Evolutionary conservation across 805 yeast species (phyloP).

Genomic region (Dipodascus albidus): DNA sequence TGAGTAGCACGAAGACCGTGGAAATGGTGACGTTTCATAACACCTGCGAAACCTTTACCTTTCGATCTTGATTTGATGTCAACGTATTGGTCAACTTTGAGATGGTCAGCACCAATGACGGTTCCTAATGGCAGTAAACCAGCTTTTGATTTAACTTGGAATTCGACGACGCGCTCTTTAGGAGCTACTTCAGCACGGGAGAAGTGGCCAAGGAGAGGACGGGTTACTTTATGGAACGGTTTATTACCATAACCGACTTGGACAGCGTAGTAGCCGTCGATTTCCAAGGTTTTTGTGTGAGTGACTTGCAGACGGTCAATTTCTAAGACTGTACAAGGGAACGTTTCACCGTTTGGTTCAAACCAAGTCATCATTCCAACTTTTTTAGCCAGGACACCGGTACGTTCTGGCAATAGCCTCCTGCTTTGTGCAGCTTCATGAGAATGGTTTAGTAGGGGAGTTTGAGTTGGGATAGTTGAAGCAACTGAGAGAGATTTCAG

Average conservation of each 20-base stretch:
- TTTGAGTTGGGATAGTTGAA: constrained; percentile 25
- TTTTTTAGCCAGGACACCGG: constrained; percentile 77
- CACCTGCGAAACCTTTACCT: constrained; percentile 98
- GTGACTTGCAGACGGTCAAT: constrained; percentile 82
- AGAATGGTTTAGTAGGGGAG: constrained; percentile 51
- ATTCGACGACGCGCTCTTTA: constrained; percentile 62
- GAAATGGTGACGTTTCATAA: constrained; percentile 91
- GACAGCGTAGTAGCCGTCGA: constrained; percentile 75
- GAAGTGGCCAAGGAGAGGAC: constrained; percentile 63
- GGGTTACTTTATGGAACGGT: constrained; percentile 47
- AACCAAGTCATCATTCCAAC: constrained; percentile 86
- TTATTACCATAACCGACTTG: constrained; percentile 77
- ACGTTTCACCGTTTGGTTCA: constrained; percentile 53
- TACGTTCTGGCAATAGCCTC: constrained; percentile 60
- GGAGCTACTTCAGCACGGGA: constrained; percentile 77
- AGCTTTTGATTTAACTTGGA: constrained; percentile 55
- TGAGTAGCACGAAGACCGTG: constrained; percentile 85
- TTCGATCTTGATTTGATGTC: constrained; percentile 71
- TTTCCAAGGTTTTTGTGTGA: constrained; percentile 53
- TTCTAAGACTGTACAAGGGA: constrained; percentile 81
- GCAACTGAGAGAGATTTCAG: constrained; percentile 24
- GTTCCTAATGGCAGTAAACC: constrained; percentile 72
- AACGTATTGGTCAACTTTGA: constrained; percentile 70
- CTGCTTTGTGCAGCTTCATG: constrained; percentile 60
- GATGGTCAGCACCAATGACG: constrained; percentile 71